These are phyloP conservation scores for Pleurotus citrinopileatus DNA, from an alignment of 768 basidiomycete genomes.

Conservation along the genomic window DNA sequence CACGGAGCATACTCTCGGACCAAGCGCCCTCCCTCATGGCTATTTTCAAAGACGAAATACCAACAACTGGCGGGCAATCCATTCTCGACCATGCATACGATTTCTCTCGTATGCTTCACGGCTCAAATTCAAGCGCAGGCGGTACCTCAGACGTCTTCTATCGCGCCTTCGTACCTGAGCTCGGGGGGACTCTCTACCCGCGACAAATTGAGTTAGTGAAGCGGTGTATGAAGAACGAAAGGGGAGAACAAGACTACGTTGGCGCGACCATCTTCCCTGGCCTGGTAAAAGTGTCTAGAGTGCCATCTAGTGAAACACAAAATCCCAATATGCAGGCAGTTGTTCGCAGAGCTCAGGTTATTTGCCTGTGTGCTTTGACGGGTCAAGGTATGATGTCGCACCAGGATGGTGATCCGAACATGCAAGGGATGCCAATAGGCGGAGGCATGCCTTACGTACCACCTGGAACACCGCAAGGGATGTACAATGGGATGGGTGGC, in stretches of 20 bases:
- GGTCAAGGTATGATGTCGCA: conserved; percentile 24
- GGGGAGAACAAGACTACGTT: conserved; percentile 65
- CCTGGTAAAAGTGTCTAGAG: conserved; percentile 73
- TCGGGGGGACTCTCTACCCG: conserved; percentile 71
- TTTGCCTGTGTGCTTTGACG: conserved; percentile 78
- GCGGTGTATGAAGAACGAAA: conserved; percentile 74
- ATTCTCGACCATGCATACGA: conserved; percentile 73
- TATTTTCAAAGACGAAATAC: conserved; percentile 42
- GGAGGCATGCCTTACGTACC: neutral
- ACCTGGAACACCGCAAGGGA: neutral
- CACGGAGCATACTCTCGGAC: conserved; percentile 62
- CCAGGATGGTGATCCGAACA: neutral
- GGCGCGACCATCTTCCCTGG: conserved; percentile 88
- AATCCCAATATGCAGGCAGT: conserved; percentile 62
- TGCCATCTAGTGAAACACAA: conserved; percentile 34
- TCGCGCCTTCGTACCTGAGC: conserved; percentile 82
- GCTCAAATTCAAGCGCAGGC: conserved; percentile 53
- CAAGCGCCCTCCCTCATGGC: conserved; percentile 65
- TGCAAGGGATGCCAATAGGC: neutral
- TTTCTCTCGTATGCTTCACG: conserved; percentile 87
- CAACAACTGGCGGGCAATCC: conserved; percentile 43
- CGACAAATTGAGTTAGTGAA: conserved; percentile 83
- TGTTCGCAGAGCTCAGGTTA: conserved; percentile 80
- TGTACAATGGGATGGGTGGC: neutral
- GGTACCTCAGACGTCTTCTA: conserved; percentile 65